These are phyloP conservation scores for Crithidia mellificae DNA, from an alignment of 208 protist genomes.

Conservation along the genomic window DNA sequence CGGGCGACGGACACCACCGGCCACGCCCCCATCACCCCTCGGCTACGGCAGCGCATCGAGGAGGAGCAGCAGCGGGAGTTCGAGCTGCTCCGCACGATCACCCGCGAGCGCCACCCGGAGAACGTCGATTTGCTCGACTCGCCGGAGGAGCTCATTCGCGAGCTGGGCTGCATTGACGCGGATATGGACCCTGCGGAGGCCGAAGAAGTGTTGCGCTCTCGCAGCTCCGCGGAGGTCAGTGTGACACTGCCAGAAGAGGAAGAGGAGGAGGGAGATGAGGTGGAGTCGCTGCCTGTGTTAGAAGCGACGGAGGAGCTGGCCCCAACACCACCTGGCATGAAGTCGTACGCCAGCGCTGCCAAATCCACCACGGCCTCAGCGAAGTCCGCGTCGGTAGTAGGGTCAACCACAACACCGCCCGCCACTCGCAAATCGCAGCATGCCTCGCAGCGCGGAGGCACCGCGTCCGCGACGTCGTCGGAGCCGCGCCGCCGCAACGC, in stretches of 20 bases:
- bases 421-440: neutral
- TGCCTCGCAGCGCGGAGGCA: neutral
- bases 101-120: slow-evolving; percentile 18
- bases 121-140: slow-evolving; percentile 21
- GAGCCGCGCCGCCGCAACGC: neutral
- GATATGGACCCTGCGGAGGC: slow-evolving; percentile 12
- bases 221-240: neutral
- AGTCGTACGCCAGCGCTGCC: neutral
- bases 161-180: slow-evolving; percentile 10
- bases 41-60: slow-evolving; percentile 36
- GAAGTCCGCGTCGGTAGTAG: neutral
- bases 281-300: neutral
- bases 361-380: neutral
- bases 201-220: slow-evolving; percentile 8
- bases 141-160: slow-evolving; percentile 17
- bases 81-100: slow-evolving; percentile 32
- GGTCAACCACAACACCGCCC: neutral
- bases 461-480: neutral
- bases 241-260: neutral
- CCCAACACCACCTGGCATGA: neutral
- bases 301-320: neutral
- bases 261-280: neutral
- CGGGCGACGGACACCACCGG: slow-evolving; percentile 40
- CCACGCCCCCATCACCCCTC: slow-evolving; percentile 45
- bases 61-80: slow-evolving; percentile 38